phyloP scores from a whole-genome alignment of 768 basidiomycete species.

The Lanmaoa pseudosensibilis region DNA sequence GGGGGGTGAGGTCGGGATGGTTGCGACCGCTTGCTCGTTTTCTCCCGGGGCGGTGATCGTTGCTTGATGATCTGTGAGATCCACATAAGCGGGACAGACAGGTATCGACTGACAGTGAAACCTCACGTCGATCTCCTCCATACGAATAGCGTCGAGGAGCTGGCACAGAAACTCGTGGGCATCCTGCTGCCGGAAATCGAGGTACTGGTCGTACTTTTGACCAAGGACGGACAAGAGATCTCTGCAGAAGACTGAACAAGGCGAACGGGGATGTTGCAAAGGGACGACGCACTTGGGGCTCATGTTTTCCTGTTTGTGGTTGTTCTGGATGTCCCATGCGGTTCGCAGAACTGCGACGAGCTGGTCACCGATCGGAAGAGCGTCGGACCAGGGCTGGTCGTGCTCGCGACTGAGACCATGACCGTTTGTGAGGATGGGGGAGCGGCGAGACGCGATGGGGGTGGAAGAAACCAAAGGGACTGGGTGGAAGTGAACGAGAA shows the following conservation, averaged over 20 bases:
- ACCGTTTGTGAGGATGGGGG: slow-evolving; percentile 72
- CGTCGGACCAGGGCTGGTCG: slow-evolving; percentile 53
- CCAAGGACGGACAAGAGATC: slow-evolving; percentile 67
- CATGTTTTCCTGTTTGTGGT: slow-evolving; percentile 48
- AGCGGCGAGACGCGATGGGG: slow-evolving; percentile 48
- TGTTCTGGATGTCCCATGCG: slow-evolving; percentile 64
- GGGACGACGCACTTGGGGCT: slow-evolving; percentile 62
- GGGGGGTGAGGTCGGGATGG: background rate
- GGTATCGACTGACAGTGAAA: background rate
- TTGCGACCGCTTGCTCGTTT: slow-evolving; percentile 32
- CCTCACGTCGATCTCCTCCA: slow-evolving; percentile 90
- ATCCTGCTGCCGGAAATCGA: slow-evolving; percentile 94
- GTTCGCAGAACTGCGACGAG: slow-evolving; percentile 59
- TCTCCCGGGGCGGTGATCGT: slow-evolving; percentile 46
- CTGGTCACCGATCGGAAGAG: slow-evolving; percentile 70
- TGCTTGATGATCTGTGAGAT: slow-evolving; percentile 75
- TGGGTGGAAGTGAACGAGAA: slow-evolving; percentile 55
- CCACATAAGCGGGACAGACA: background rate
- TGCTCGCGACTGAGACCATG: slow-evolving; percentile 51
- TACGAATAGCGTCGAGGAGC: slow-evolving; percentile 86
- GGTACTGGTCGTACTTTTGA: slow-evolving; percentile 89
- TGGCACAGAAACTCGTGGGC: slow-evolving; percentile 92
- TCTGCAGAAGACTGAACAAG: slow-evolving; percentile 35
- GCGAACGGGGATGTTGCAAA: background rate
- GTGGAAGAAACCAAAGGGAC: slow-evolving; percentile 34